Percentiles rank a stretch among this genome's conserved stretches.
phyloP scores from a whole-genome alignment of 202 grass and related monocot genomes.

The Sporobolus alterniflorus region DNA sequence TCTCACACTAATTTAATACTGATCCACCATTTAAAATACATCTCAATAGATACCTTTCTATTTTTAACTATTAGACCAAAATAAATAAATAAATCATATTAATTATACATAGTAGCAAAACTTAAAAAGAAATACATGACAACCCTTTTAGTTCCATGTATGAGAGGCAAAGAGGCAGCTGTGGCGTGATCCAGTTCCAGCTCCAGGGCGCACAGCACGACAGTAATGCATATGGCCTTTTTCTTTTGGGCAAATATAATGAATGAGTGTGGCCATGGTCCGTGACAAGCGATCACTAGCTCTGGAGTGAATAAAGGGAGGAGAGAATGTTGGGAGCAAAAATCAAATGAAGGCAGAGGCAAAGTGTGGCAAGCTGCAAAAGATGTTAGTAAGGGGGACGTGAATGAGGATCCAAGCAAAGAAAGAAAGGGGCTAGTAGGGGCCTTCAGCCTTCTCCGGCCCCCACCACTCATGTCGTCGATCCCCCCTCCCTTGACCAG shows the following conservation, averaged over 20 bases:
- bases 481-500: slow-evolving; percentile 33
- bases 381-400: background rate
- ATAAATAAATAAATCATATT: too few species aligned
- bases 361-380: slow-evolving; percentile 28
- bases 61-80: too few species aligned
- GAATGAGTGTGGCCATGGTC: slow-evolving; percentile 16
- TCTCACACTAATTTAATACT: too few species aligned
- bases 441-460: slow-evolving; percentile 24
- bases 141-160: slow-evolving; percentile 38
- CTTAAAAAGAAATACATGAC: background rate
- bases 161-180: slow-evolving; percentile 9
- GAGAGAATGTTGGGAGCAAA: slow-evolving; percentile 38
- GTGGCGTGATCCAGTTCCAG: slow-evolving; percentile 28
- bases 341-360: slow-evolving; percentile 16
- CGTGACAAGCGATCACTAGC: background rate
- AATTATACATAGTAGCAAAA: too few species aligned
- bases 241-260: slow-evolving; percentile 62
- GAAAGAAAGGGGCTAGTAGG: background rate
- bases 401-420: slow-evolving; percentile 10
- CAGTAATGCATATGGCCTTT: slow-evolving; percentile 20
- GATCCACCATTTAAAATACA: too few species aligned
- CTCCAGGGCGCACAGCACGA: slow-evolving; percentile 11
- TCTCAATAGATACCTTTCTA: too few species aligned
- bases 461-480: slow-evolving; percentile 23
- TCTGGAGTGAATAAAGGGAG: slow-evolving; percentile 17